Base-by-base conservation (phyloP, 1,139 yeast species). In the Debaryomyces fabryi region DNA sequence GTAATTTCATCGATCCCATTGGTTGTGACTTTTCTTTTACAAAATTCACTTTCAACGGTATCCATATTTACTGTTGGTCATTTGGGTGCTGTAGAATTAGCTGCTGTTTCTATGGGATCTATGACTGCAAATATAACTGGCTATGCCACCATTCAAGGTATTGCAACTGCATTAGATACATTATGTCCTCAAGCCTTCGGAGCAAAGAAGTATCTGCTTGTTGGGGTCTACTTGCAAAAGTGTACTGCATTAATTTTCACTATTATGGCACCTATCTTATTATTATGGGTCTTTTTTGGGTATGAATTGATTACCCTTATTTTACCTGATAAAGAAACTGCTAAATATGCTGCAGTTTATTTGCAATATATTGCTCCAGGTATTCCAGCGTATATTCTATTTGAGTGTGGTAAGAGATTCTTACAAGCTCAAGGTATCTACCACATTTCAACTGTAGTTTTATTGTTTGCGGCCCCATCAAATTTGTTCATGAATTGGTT, bases 91-190 rank as follows among this genome's bases (percentile, higher is more conserved):
- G 73, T 78, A 24, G 84, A 81, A 48, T 71, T 81, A 50, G 85
- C 85, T 3, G 85, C 85, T 3, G 84, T 81, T 16, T 77, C 83
- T 2, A 72, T 81, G 71, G 85, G 85, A n/a, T 75, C 83, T 3
- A 81, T 81, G 85, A 78, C 83, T 10, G 82, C 83, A 3, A 81
- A 79, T 53, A 81, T 81, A 40, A 76, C 84, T 2, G 85, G 84
- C 7, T 79, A 80, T 53, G 81, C 85, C 3, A 74, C 82, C 12
- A 81, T 81, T 47, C 81, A 80, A 48, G 86, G 86, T 42, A 70
- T 81, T 33, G 82, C 85, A 1, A 79, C 85, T 0, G 79, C 83
- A 0, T 67, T 81, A 47, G 86, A 81, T 54, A 81, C 85, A 0
- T 70, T 81, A 43, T 72, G 83, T 54, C 84, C 85, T 1, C 85